Evolutionary conservation across 441 rosid species (phyloP).

Genomic region (Aleurites moluccanus): DNA sequence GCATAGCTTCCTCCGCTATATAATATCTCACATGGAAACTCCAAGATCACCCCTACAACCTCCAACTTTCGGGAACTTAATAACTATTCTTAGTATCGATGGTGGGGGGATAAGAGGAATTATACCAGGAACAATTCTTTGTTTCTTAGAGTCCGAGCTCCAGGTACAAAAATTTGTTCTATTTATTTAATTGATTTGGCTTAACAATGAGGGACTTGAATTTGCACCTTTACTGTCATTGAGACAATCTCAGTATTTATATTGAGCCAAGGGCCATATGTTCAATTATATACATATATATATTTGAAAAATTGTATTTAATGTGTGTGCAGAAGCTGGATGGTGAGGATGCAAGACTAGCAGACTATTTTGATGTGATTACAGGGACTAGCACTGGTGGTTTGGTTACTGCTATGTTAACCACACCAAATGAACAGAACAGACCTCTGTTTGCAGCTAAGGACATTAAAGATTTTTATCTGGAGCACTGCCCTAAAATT

Average conservation of each 20-base stretch:
- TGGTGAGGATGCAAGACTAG: conserved; percentile 53
- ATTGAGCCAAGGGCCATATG: too few species aligned
- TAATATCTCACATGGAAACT: conserved; percentile 14
- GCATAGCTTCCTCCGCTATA: neutral
- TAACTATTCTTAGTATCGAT: conserved; percentile 64
- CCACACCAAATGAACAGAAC: conserved; percentile 44
- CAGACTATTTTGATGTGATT: conserved; percentile 62
- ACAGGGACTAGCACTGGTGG: conserved; percentile 66
- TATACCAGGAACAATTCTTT: conserved; percentile 52
- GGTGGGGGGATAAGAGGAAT: conserved; percentile 71
- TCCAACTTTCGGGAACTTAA: conserved; percentile 56
- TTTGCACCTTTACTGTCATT: too few species aligned
- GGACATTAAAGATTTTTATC: conserved; percentile 51
- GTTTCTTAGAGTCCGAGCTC: conserved; percentile 58
- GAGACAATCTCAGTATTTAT: too few species aligned
- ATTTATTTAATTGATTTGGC: too few species aligned
- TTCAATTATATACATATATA: too few species aligned
- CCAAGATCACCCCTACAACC: conserved; percentile 43
- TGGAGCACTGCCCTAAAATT: conserved; percentile 43
- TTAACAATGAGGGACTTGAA: too few species aligned
- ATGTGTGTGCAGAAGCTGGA: conserved; percentile 31
- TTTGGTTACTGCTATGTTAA: conserved; percentile 55
- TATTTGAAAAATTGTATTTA: too few species aligned
- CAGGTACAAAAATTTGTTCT: conserved; percentile 34
- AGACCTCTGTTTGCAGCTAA: conserved; percentile 55